Conservation (phyloP, 805 yeast species). For the Candida dajiaensis region DNA sequence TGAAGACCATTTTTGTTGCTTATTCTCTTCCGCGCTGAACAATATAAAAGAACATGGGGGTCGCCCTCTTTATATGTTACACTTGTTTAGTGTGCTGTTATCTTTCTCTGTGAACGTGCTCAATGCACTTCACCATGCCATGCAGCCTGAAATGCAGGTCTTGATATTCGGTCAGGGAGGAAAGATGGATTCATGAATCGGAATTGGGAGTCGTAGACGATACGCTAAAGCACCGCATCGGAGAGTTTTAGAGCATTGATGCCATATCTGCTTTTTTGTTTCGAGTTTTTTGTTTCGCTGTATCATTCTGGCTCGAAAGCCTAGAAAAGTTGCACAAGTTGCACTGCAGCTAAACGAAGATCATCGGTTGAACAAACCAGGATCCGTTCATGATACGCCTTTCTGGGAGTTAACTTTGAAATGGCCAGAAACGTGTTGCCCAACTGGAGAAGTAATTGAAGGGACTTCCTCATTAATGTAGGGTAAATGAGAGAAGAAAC, state of each 20-base stretch:
- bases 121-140: background rate
- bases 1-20: background rate
- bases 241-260: too few relatives aligned
- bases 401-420: background rate
- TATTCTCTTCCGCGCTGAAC: background rate
- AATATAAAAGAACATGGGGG: background rate
- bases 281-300: too few relatives aligned
- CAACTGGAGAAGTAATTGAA: too few relatives aligned
- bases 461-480: too few relatives aligned
- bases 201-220: too few relatives aligned
- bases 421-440: background rate
- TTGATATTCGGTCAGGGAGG: background rate
- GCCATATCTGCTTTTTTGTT: too few relatives aligned
- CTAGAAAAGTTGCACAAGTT: too few relatives aligned
- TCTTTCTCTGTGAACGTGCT: background rate
- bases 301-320: too few relatives aligned
- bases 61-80: background rate
- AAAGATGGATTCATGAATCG: too few relatives aligned
- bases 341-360: background rate
- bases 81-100: background rate
- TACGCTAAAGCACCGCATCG: too few relatives aligned
- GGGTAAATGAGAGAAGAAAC: background rate
- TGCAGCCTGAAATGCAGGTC: background rate
- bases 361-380: background rate
- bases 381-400: background rate